Percentiles rank a stretch among this genome's conserved stretches.
Evolutionary conservation across 306 rosid genomes (phyloP).

Genomic region (Cicer pinnatifidum): DNA sequence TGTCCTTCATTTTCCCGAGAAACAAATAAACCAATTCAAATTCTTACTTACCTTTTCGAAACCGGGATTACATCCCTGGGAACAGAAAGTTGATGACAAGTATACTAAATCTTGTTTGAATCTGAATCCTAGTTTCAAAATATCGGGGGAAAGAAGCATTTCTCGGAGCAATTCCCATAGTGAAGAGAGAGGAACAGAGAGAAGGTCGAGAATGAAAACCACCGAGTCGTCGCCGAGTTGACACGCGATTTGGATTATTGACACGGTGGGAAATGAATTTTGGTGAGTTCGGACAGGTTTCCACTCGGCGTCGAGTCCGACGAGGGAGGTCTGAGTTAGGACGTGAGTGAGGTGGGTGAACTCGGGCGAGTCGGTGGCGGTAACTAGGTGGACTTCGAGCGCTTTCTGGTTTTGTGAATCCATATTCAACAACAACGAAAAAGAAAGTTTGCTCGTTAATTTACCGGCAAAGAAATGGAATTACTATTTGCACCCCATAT

Average conservation of each 20-base stretch:
- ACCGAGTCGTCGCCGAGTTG: slow-evolving; percentile 53
- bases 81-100: slow-evolving; percentile 72
- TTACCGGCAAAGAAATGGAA: background rate
- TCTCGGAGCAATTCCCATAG: slow-evolving; percentile 65
- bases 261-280: slow-evolving; percentile 63
- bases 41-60: slow-evolving; percentile 59
- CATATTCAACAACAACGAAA: slow-evolving; percentile 42
- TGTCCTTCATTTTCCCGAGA: slow-evolving; percentile 12
- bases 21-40: slow-evolving; percentile 33
- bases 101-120: slow-evolving; percentile 87
- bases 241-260: slow-evolving; percentile 85
- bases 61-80: slow-evolving; percentile 70
- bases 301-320: slow-evolving; percentile 95
- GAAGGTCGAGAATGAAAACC: slow-evolving; percentile 73
- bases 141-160: slow-evolving; percentile 61
- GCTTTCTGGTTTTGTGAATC: slow-evolving; percentile 47
- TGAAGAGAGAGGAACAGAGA: slow-evolving; percentile 60
- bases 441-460: background rate
- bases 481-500: background rate
- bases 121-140: slow-evolving; percentile 79
- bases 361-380: slow-evolving; percentile 70
- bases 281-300: slow-evolving; percentile 64
- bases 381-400: slow-evolving; percentile 56
- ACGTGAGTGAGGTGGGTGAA: slow-evolving; percentile 55
- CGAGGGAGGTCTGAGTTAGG: slow-evolving; percentile 62